These are phyloP conservation scores for Lenwebbia sp. DNA, from an alignment of 345 rosid genomes.

Conservation along the genomic window DNA sequence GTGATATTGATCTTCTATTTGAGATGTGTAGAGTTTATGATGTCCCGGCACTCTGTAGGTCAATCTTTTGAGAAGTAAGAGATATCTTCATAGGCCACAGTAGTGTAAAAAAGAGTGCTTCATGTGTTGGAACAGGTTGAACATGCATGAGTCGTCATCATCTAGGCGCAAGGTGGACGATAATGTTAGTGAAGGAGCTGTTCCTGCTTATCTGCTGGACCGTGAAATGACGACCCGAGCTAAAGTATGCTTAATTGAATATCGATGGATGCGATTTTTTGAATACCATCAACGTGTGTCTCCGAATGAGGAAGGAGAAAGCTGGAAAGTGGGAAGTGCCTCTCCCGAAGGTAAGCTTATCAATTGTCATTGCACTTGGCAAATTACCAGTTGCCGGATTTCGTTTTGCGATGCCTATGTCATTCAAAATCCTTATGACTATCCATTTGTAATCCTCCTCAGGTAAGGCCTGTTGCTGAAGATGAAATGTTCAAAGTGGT, in stretches of 20 bases:
- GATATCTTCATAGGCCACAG: neutral
- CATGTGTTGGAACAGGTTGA: constrained; percentile 31
- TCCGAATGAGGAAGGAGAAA: constrained; percentile 59
- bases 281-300: neutral
- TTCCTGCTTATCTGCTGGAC: constrained; percentile 91
- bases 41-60: neutral
- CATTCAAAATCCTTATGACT: neutral
- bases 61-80: neutral
- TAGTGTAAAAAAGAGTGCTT: neutral
- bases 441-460: neutral
- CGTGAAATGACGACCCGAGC: constrained; percentile 82
- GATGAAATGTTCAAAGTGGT: constrained; percentile 96
- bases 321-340: constrained; percentile 99
- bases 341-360: constrained; percentile 52
- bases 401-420: neutral
- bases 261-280: neutral
- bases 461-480: constrained; percentile 97
- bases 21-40: neutral
- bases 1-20: neutral
- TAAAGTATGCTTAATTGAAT: constrained; percentile 26
- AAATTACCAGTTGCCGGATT: neutral
- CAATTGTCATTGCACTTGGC: neutral
- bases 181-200: constrained; percentile 82
- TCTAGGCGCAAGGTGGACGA: constrained; percentile 77
- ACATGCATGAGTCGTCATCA: constrained; percentile 84